These are phyloP conservation scores for Pseudogymnoascus sp. DNA, from an alignment of 2,329 filamentous ascomycete species.

Conservation along the genomic window DNA sequence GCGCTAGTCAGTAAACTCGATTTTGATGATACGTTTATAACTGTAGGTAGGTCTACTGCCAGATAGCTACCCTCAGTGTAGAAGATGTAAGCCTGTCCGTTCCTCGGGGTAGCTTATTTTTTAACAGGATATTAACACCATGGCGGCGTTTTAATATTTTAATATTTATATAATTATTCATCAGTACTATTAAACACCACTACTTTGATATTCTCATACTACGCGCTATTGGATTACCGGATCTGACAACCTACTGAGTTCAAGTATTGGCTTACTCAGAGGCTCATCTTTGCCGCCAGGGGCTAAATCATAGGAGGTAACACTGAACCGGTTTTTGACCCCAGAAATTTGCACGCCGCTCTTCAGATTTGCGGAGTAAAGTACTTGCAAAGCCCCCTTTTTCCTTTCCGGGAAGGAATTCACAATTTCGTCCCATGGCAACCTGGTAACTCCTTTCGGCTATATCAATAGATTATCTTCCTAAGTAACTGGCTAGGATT, in stretches of 20 bases:
- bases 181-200: neutral
- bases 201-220: neutral
- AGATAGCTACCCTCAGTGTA: neutral
- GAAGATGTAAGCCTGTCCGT: neutral
- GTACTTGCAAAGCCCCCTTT: no score
- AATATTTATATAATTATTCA: neutral
- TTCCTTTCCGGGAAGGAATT: no score
- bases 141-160: neutral
- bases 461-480: no score
- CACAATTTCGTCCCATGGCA: no score
- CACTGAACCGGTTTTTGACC: conserved; percentile 2
- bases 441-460: no score
- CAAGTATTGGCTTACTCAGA: conserved; percentile 14
- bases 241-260: conserved; percentile 15
- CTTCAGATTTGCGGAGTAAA: no score
- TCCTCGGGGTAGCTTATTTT: neutral
- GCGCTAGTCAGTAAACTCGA: neutral
- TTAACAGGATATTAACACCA: neutral
- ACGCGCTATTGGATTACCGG: neutral
- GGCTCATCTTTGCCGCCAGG: conserved; percentile 16
- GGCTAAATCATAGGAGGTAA: conserved; percentile 20
- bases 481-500: no score
- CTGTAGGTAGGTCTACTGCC: neutral
- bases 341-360: no score
- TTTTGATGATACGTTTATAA: neutral